Base-by-base conservation (phyloP, 345 rosid species). In the Brassica incana region DNA sequence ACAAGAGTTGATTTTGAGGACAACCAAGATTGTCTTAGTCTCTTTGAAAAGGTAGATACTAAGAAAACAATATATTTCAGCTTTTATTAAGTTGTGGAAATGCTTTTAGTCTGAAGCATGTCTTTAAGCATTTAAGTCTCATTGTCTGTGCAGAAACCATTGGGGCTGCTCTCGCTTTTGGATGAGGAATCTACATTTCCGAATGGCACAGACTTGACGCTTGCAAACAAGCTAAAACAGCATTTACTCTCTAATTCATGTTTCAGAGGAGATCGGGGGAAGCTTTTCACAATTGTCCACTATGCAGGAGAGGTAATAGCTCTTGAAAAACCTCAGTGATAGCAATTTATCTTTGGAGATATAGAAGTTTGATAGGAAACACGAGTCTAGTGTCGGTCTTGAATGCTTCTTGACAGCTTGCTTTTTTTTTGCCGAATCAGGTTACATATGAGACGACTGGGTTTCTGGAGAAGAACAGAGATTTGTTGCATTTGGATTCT, bases 141-240 rank as follows among this genome's bases (percentile, higher is more conserved):
- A 48, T 67, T 23, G 67, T 81, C 16, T 65, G 45, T 87, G 88
- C 93, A 95, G 99, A 95, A 91, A 81, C 99, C 99, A 16, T 65
- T 95, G 85, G 99, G 99, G 23, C 77, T 95, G 66, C 74, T 95
- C 35, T 95, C 99, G 65, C 87, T 95, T 85, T 78, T 95, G 76
- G 96, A 95, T 73, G 99, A 95, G 85, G 99, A 95, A 81, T 95
- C 99, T 69, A 93, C 92, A 45, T 93, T 95, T 78, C 99, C 99
- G 33, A 95, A 91, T 84, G 99, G 96, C 81, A 90, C 94, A 3
- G 98, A 95, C 81, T 82, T 93, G 87, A 93, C 98, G 48, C 89
- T 95, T 69, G 98, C 98, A 81, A 87, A 89, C 90, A 95, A 95
- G 87, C 93, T 95, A 20, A 91, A 93, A 88, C 91, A 88, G 85